phyloP scores from a whole-genome alignment of 2,329 filamentous ascomycete genomes.

The Nigrospora osmanthi region DNA sequence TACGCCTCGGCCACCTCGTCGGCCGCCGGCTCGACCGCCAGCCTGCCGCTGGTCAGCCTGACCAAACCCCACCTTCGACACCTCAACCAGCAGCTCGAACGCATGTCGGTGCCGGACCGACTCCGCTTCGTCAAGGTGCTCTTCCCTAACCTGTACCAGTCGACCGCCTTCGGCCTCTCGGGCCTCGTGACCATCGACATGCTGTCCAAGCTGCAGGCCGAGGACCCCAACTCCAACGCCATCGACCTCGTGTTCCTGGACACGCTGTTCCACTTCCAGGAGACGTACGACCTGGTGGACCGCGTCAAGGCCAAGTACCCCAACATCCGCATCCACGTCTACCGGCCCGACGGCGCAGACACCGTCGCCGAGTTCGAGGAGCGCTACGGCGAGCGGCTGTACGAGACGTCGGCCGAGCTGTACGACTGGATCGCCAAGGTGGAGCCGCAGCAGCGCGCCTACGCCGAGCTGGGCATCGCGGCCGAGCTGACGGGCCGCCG shows the following conservation, averaged over 20 bases:
- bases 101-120: constrained; percentile 83
- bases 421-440: constrained; percentile 99
- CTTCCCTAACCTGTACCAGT: constrained; percentile 83
- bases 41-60: constrained; percentile 73
- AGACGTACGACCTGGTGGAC: constrained; percentile 68
- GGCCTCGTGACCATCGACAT: constrained; percentile 80
- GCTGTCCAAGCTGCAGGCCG: constrained; percentile 64
- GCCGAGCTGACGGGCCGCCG: constrained; percentile 90
- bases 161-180: constrained; percentile 74
- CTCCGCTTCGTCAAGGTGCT: constrained; percentile 87
- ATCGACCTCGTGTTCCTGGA: constrained; percentile 74
- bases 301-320: constrained; percentile 71
- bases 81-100: constrained; percentile 82
- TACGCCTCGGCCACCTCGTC: constrained; percentile 62
- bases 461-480: constrained; percentile 76
- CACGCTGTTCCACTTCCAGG: constrained; percentile 74
- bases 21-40: constrained; percentile 52
- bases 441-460: constrained; percentile 88
- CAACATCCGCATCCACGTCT: constrained; percentile 75
- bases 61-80: constrained; percentile 82
- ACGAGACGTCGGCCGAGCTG: constrained; percentile 77
- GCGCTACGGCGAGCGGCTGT: constrained; percentile 75
- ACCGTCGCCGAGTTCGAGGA: constrained; percentile 71
- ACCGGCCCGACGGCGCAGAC: constrained; percentile 72
- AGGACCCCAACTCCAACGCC: constrained; percentile 50